phyloP scores from a whole-genome alignment of 495 filamentous ascomycete genomes.

The Parathielavia hyrcaniae region DNA sequence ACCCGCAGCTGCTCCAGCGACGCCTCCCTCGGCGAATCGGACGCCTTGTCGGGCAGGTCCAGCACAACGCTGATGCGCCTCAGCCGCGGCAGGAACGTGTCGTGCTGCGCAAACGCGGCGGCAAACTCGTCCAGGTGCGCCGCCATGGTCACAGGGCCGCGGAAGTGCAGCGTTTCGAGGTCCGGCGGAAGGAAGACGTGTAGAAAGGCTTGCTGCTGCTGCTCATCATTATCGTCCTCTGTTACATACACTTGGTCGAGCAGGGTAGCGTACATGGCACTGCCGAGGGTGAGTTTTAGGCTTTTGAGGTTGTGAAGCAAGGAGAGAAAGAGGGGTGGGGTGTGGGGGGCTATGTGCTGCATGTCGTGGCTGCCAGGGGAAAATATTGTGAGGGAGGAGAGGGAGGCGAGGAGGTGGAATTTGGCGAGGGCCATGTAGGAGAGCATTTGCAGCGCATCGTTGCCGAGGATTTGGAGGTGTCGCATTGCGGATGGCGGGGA shows the following conservation, averaged over 20 bases:
- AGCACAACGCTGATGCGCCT: background rate
- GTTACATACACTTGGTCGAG: background rate
- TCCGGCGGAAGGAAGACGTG: background rate
- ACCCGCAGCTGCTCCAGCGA: background rate
- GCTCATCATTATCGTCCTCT: background rate
- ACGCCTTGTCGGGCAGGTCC: background rate
- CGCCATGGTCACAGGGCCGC: background rate
- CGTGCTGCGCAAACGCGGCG: background rate
- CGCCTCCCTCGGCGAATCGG: background rate
- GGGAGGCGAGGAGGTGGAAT: background rate
- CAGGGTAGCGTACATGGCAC: background rate
- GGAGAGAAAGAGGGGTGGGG: background rate
- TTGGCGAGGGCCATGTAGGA: constrained; percentile 7
- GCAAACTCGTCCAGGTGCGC: background rate
- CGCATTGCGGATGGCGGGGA: background rate
- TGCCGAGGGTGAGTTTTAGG: background rate
- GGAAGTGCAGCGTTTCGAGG: background rate
- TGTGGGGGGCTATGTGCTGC: too few species aligned
- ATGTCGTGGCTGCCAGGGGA: background rate
- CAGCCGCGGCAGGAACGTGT: background rate
- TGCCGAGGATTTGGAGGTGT: background rate
- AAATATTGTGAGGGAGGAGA: background rate
- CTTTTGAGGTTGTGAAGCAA: background rate
- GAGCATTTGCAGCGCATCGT: constrained; percentile 3
- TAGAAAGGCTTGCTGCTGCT: background rate